Conservation (phyloP, 176 grass and related monocot genomes). For the Puccinellia tenuiflora region DNA sequence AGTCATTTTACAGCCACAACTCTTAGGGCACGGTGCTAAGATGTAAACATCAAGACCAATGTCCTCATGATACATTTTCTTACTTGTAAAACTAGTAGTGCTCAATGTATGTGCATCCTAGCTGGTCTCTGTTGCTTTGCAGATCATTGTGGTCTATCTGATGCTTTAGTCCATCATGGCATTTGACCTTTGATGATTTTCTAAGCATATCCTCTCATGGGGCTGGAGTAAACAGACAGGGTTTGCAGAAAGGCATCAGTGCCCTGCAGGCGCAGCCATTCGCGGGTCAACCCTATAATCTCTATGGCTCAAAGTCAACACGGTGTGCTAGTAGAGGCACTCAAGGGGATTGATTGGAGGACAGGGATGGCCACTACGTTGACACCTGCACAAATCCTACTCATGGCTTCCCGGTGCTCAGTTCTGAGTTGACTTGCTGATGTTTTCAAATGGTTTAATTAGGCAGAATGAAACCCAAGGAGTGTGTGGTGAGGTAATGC, state of each 20-base stretch:
- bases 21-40: neutral
- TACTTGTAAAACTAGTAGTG: conserved; percentile 25
- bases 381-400: conserved; percentile 25
- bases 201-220: conserved; percentile 24
- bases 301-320: conserved; percentile 13
- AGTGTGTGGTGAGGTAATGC: conserved; percentile 4
- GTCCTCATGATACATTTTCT: neutral
- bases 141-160: conserved; percentile 45
- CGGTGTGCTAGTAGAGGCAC: conserved; percentile 27
- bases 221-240: neutral
- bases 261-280: conserved; percentile 11
- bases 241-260: conserved; percentile 15
- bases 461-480: neutral
- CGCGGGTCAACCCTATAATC: conserved; percentile 47
- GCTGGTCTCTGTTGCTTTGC: conserved; percentile 35
- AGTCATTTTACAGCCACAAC: neutral
- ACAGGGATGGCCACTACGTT: conserved; percentile 31
- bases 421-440: conserved; percentile 22
- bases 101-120: conserved; percentile 13
- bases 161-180: conserved; percentile 35
- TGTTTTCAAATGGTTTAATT: conserved; percentile 15
- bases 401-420: conserved; percentile 21
- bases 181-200: conserved; percentile 34
- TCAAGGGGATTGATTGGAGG: conserved; percentile 14
- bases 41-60: conserved; percentile 9